Evolutionary conservation across 1,139 yeast genomes (phyloP), one percentile per base, ranked within the genome.

Genomic region (Candida labiduridarum): DNA sequence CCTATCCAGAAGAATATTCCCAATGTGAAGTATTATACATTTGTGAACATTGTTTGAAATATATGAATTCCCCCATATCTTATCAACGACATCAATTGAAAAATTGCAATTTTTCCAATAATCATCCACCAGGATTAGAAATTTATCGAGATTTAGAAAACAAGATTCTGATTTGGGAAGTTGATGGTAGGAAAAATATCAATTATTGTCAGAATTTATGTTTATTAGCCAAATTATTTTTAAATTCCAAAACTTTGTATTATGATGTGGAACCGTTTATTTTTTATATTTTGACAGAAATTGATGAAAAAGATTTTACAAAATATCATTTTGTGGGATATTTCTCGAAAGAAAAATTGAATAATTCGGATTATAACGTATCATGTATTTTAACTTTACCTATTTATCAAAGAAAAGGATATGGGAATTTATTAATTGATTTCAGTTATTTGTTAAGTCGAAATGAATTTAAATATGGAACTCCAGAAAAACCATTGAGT

Each of bases 201-300:
- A 74, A 78, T 59, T 94, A 88, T 65, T 92, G 98, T 66, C 96
- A 91, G 64, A 91, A 90, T 64, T 69, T 94, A 49, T 94, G 99
- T 70, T 74, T 94, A 44, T 68, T 94, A 55, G 96, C 98, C 1
- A 94, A 94, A 64, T 72, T 92, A 52, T 94, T 92, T 60, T 75
- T 94, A 46, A 91, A 91, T 67, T 89, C 97, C 8, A 94, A 94
- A 63, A 91, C 98, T 0, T 72, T 94, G 46, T 91, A 91, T 63
- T 91, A 91, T 64, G 98, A 92, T 62, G 98, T 94, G 38, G 97
- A 92, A 62, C 97, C 98, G 1, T 94, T 94, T 60, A 79, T 89
- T 63, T 94, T 94, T 63, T 94, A 94, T 67, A 83, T 91, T 1
- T 70, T 94, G 49, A 88, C 94, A 1, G 95, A 87, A 59, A 73